Evolutionary conservation across 2,329 filamentous ascomycete species (phyloP).

Genomic region (Blumeria hordei): DNA sequence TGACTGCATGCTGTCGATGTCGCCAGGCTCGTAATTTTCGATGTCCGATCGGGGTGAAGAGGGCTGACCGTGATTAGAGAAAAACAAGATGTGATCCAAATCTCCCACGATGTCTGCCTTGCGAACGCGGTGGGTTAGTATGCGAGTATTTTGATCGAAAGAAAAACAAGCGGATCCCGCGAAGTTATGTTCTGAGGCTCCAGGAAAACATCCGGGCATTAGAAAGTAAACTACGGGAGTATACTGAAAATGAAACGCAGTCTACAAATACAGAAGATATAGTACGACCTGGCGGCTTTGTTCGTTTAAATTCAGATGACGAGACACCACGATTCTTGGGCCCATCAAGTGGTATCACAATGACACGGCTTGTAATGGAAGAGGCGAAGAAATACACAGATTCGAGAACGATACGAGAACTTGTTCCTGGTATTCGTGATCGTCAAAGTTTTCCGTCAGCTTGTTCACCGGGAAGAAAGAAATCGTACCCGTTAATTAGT

Average conservation of each 20-base stretch:
- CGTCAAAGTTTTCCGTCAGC: constrained; percentile 44
- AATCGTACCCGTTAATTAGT: constrained; percentile 79
- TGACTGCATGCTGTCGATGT: constrained; percentile 61
- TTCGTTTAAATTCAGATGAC: constrained; percentile 63
- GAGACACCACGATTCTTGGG: constrained; percentile 75
- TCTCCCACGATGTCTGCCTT: constrained; percentile 74
- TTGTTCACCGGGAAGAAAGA: constrained; percentile 34
- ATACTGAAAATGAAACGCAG: constrained; percentile 52
- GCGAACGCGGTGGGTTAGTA: constrained; percentile 69
- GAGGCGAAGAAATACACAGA: constrained; percentile 85
- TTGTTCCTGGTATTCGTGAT: constrained; percentile 51
- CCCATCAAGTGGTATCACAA: constrained; percentile 83
- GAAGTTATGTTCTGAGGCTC: constrained; percentile 77
- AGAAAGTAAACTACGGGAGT: constrained; percentile 56
- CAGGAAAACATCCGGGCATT: constrained; percentile 67
- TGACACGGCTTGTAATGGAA: constrained; percentile 87
- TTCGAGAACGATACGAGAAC: constrained; percentile 72
- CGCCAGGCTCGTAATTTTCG: constrained; percentile 33
- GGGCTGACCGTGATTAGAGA: constrained; percentile 23
- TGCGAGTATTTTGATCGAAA: constrained; percentile 92
- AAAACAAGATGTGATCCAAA: constrained; percentile 93
- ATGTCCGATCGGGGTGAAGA: background rate
- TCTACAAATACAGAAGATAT: constrained; percentile 59
- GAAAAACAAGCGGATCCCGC: constrained; percentile 64
- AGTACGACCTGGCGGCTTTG: constrained; percentile 63